Percentiles rank a stretch among this genome's conserved stretches.
phyloP scores from a whole-genome alignment of 495 filamentous ascomycete genomes.

The Cercophora scortea region DNA sequence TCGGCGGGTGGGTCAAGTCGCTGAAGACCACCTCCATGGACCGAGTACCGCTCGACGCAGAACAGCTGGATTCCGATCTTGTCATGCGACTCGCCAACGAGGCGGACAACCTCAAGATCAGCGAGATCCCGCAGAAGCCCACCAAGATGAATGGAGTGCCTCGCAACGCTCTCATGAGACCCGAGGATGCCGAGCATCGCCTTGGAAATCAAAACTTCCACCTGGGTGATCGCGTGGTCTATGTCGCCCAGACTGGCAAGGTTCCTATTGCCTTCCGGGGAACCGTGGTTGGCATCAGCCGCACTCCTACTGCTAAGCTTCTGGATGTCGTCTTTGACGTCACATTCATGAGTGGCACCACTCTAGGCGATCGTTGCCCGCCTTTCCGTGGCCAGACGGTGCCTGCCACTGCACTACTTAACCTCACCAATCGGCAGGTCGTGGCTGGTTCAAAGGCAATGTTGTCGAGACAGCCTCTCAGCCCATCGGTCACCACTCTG shows the following conservation, averaged over 20 bases:
- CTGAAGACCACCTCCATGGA: slow-evolving; percentile 87
- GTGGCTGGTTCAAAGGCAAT: slow-evolving; percentile 66
- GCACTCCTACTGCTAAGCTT: slow-evolving; percentile 68
- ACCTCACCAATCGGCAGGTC: slow-evolving; percentile 74
- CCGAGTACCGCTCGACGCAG: slow-evolving; percentile 85
- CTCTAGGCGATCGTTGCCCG: slow-evolving; percentile 81
- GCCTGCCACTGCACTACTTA: slow-evolving; percentile 72
- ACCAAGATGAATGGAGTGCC: slow-evolving; percentile 70
- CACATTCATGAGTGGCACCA: slow-evolving; percentile 94
- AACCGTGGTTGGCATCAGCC: slow-evolving; percentile 86
- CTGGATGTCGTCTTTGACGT: slow-evolving; percentile 91
- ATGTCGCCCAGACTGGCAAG: slow-evolving; percentile 86
- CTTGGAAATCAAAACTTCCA: slow-evolving; percentile 76
- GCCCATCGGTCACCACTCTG: slow-evolving; percentile 49
- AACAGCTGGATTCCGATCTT: slow-evolving; percentile 87
- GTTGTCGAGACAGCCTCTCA: slow-evolving; percentile 46
- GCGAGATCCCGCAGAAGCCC: slow-evolving; percentile 32
- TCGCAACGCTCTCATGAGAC: slow-evolving; percentile 78
- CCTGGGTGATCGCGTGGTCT: slow-evolving; percentile 86
- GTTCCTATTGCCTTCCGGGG: slow-evolving; percentile 89
- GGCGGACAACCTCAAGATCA: slow-evolving; percentile 50
- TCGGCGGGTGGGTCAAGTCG: slow-evolving; percentile 83
- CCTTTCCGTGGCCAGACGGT: slow-evolving; percentile 95
- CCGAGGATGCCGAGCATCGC: slow-evolving; percentile 83
- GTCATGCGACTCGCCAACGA: slow-evolving; percentile 75